A percentile compares a stretch with the other conserved stretches of the same genome.
Evolutionary conservation across 2,329 filamentous ascomycete genomes (phyloP).

Genomic region (Venturia oleaginea): DNA sequence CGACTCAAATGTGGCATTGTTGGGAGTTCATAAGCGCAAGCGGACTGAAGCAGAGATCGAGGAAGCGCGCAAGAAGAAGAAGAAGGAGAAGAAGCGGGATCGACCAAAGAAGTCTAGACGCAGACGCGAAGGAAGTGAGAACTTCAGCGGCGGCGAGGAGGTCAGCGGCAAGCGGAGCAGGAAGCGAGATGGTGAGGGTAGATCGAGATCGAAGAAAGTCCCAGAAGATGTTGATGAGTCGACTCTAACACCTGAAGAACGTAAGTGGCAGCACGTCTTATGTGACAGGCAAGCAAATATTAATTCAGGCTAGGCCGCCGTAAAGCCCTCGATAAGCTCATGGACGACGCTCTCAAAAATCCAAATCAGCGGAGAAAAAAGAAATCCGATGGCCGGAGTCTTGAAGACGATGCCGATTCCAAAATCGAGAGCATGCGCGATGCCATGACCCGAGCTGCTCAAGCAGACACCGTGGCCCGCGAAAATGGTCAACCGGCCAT

Average conservation of each 20-base stretch:
- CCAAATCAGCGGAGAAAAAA: slow-evolving; percentile 60
- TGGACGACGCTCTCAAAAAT: slow-evolving; percentile 82
- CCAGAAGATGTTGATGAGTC: slow-evolving; percentile 63
- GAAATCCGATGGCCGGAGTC: slow-evolving; percentile 74
- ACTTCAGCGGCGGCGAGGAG: slow-evolving; percentile 24
- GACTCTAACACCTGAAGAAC: slow-evolving; percentile 72
- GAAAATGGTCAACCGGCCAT: slow-evolving; percentile 71
- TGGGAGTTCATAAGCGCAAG: slow-evolving; percentile 56
- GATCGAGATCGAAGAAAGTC: slow-evolving; percentile 28
- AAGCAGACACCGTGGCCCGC: slow-evolving; percentile 76
- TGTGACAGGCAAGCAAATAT: background rate
- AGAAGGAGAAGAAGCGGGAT: slow-evolving; percentile 44
- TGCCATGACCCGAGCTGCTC: slow-evolving; percentile 83
- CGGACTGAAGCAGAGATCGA: slow-evolving; percentile 50
- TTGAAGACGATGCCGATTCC: slow-evolving; percentile 77
- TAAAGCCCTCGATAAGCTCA: slow-evolving; percentile 73
- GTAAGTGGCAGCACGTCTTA: slow-evolving; percentile 38
- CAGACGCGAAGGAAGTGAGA: slow-evolving; percentile 24
- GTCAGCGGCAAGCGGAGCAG: slow-evolving; percentile 41
- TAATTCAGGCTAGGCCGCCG: slow-evolving; percentile 43
- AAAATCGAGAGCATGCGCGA: slow-evolving; percentile 81
- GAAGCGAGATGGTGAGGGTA: slow-evolving; percentile 33
- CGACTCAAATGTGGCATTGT: slow-evolving; percentile 50
- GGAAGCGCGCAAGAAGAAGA: slow-evolving; percentile 60
- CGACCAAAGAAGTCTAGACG: slow-evolving; percentile 58